These are phyloP conservation scores for Coniochaeta hoffmannii DNA, from an alignment of 2,329 filamentous ascomycete genomes.

Conservation along the genomic window DNA sequence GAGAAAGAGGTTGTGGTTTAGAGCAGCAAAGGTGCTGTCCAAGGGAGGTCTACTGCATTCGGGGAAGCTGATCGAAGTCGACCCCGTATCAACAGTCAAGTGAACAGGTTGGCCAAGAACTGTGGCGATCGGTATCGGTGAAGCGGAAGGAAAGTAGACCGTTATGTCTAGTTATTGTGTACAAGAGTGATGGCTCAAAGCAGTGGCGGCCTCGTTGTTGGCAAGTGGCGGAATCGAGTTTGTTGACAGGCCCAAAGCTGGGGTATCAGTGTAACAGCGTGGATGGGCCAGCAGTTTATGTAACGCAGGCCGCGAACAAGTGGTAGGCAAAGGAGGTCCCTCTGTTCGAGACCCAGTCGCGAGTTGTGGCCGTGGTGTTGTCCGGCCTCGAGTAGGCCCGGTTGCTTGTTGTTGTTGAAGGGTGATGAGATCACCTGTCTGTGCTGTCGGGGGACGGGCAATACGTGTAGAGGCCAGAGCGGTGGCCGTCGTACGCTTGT, in stretches of 20 bases:
- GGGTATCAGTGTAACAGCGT: neutral
- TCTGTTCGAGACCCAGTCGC: neutral
- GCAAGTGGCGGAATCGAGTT: neutral
- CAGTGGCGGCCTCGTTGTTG: neutral
- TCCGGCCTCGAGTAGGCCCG: neutral
- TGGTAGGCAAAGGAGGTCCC: neutral
- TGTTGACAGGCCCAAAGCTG: neutral
- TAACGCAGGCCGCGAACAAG: neutral
- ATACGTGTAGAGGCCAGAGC: neutral
- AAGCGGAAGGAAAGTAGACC: neutral
- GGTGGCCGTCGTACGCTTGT: neutral
- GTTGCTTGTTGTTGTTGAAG: conserved; percentile 1
- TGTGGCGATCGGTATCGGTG: neutral
- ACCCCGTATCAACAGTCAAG: neutral
- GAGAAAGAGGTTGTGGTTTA: neutral
- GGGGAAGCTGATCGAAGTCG: neutral
- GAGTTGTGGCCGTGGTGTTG: neutral
- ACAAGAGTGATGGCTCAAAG: neutral
- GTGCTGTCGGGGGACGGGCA: neutral
- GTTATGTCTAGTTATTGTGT: neutral
- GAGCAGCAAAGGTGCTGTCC: neutral
- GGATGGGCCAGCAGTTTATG: neutral
- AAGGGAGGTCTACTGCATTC: neutral
- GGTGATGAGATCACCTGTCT: conserved; percentile 4
- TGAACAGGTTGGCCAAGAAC: conserved; percentile 1